Evolutionary conservation across 257 asterid genomes (phyloP).

Genomic region (Orobanche coerulescens): DNA sequence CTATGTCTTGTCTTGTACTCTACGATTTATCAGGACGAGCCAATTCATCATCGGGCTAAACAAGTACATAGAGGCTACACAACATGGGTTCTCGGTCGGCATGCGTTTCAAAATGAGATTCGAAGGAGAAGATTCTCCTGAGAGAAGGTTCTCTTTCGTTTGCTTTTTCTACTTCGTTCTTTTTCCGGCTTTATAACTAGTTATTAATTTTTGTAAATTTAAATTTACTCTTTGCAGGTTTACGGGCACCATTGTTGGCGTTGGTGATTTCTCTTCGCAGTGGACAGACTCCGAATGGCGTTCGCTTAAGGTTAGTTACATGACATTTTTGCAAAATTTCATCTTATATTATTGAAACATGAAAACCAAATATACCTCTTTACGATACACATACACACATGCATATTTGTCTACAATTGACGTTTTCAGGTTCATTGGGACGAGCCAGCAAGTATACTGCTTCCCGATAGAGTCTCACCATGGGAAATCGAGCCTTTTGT

Average conservation of each 20-base stretch:
- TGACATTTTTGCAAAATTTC: background rate
- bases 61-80: constrained; percentile 55
- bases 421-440: constrained; percentile 69
- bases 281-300: constrained; percentile 84
- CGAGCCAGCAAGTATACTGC: constrained; percentile 44
- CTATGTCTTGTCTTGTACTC: background rate
- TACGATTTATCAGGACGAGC: constrained; percentile 48
- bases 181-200: background rate
- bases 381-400: background rate
- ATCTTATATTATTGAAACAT: background rate
- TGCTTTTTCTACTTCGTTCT: background rate
- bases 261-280: constrained; percentile 52
- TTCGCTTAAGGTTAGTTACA: constrained; percentile 65
- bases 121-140: constrained; percentile 85
- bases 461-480: constrained; percentile 70
- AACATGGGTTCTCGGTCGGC: constrained; percentile 52
- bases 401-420: background rate
- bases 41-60: constrained; percentile 68
- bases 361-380: constrained; percentile 2
- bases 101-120: constrained; percentile 82
- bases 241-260: constrained; percentile 73
- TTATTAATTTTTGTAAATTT: background rate
- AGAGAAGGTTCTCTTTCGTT: constrained; percentile 38
- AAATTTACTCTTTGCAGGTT: constrained; percentile 40
- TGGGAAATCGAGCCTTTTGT: constrained; percentile 84